Percentiles rank a stretch among this genome's conserved stretches.
Conservation (phyloP, 192 early-diverging fungal species). For the Lobulomyces angularis region DNA sequence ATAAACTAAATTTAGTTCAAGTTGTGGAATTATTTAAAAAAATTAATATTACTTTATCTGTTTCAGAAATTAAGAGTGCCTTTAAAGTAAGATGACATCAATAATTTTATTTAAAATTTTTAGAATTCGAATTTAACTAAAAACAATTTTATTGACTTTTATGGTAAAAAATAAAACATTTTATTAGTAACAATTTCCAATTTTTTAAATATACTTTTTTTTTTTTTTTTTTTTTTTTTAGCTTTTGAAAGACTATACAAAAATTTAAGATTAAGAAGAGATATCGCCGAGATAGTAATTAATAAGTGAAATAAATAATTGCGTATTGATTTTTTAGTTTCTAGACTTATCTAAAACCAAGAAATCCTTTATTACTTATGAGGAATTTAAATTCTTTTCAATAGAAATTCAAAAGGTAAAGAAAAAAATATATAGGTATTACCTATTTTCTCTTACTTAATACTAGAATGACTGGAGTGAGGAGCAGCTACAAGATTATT, state of each 20-base stretch:
- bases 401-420: slow-evolving; percentile 44
- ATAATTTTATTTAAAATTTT: slow-evolving; percentile 7
- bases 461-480: slow-evolving; percentile 22
- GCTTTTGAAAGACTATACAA: slow-evolving; percentile 52
- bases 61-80: slow-evolving; percentile 40
- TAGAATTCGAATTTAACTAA: slow-evolving; percentile 41
- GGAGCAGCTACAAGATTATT: slow-evolving; percentile 39
- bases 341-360: slow-evolving; percentile 22
- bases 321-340: slow-evolving; percentile 40
- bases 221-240: too few relatives aligned
- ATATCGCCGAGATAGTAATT: slow-evolving; percentile 38
- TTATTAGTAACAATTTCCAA: too few relatives aligned
- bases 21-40: too few relatives aligned
- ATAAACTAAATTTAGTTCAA: too few relatives aligned
- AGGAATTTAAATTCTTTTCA: slow-evolving; percentile 46
- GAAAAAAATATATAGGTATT: too few relatives aligned
- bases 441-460: slow-evolving; percentile 2
- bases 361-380: slow-evolving; percentile 21
- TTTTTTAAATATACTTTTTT: too few relatives aligned
- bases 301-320: too few relatives aligned
- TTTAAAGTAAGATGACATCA: slow-evolving; percentile 27
- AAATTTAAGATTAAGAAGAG: slow-evolving; percentile 44
- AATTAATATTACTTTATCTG: slow-evolving; percentile 54
- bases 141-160: slow-evolving; percentile 33
- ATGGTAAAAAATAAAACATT: too few relatives aligned